A percentile compares a stretch with the other conserved stretches of the same genome.
phyloP scores from a whole-genome alignment of 169 alveolate species.

The Cryptosporidium muris region DNA sequence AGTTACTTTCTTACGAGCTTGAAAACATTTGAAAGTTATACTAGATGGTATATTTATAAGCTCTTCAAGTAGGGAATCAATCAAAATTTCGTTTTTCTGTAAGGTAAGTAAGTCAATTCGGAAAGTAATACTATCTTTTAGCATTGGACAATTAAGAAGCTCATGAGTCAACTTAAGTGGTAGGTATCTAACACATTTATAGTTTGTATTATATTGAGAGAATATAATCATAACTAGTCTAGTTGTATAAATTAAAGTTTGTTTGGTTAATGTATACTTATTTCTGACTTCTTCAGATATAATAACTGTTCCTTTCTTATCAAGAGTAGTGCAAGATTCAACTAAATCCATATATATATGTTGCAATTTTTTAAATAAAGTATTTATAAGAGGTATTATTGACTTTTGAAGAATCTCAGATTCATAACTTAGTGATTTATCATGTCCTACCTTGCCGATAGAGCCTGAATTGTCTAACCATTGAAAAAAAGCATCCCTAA shows the following conservation, averaged over 20 bases:
- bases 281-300: constrained; percentile 16
- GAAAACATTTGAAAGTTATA: constrained; percentile 17
- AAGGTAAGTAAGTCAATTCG: constrained; percentile 31
- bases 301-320: constrained; percentile 12
- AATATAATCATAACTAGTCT: constrained; percentile 10
- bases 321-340: constrained; percentile 35
- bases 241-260: constrained; percentile 14
- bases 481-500: too few relatives aligned
- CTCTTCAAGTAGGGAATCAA: constrained; percentile 37
- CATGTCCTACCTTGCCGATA: background rate
- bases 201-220: background rate
- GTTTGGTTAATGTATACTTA: background rate
- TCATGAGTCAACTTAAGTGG: constrained; percentile 52
- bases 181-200: background rate
- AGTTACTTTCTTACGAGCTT: background rate
- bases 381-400: constrained; percentile 44
- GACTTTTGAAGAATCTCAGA: constrained; percentile 20
- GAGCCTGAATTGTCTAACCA: background rate
- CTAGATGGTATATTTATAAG: constrained; percentile 29
- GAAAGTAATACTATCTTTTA: constrained; percentile 30
- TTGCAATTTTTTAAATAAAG: constrained; percentile 10
- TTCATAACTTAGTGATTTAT: constrained; percentile 5
- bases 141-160: constrained; percentile 52
- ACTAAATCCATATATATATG: constrained; percentile 16
- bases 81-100: constrained; percentile 24